Evolutionary conservation across 1,284 basidiomycete species (phyloP), one percentile per base, ranked within the genome.

Genomic region (Rhodofomes roseus): DNA sequence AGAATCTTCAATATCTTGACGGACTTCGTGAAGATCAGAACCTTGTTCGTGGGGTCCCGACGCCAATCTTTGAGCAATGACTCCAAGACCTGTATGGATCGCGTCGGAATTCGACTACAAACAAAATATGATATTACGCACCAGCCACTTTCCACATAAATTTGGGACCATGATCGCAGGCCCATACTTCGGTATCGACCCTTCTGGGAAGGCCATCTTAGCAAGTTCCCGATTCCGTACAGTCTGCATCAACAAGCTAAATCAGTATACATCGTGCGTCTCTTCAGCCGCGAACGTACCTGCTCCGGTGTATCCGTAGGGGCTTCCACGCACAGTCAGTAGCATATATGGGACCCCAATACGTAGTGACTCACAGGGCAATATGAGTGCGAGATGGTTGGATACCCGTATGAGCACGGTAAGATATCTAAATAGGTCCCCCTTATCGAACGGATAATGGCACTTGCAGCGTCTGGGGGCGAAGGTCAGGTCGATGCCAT

Each of bases 121-220:
- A n/a, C 5, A 9, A n/a, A 9, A 25, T 23, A 46, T 14, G 41
- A 18, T 27, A n/a, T 7, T 1, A 74, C 82, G 60, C 62, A 90
- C 90, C 64, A 76, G 74, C 92, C 92, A 95, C 74, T 96, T 96
- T 2, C 93, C 94, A 66, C 93, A 95, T 60, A 85, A 85, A 41
- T 81, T 73, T 0, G 84, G 75, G 40, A 81, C 73, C 64, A 90
- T 74, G 73, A 87, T 83, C 0, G 87, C 82, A 18, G 79, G 75
- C 1, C 79, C 85, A 59, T 83, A 88, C 63, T 81, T 86, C 0
- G 88, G 90, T 23, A 81, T 66, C 39, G 76, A 55, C 40, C 78
- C 78, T 1, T 81, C 72, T 0, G 82, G 80, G 68, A 90, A 91
- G 1, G 79, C 82, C 5, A 85, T 67, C 31, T 79, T 76, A 0